These are phyloP conservation scores for Tetrahymena thermophila DNA, from an alignment of 73 alveolate genomes.

Conservation along the genomic window DNA sequence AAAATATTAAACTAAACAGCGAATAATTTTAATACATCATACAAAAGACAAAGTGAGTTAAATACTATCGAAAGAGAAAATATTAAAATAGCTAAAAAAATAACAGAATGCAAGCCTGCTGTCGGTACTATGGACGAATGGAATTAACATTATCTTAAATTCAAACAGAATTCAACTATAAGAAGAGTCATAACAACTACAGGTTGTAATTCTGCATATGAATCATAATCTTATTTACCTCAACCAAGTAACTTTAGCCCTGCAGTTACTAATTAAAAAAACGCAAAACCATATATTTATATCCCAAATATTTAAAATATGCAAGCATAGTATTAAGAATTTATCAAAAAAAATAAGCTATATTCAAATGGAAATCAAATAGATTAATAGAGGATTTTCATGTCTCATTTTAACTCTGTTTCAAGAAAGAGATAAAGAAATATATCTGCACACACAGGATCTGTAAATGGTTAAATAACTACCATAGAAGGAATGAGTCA, in stretches of 20 bases:
- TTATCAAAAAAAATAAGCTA: neutral
- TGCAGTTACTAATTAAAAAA: neutral
- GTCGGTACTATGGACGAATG: neutral
- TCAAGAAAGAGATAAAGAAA: neutral
- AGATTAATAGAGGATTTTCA: neutral
- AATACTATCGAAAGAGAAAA: neutral
- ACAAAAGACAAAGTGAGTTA: neutral
- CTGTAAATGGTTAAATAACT: neutral
- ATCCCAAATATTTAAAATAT: neutral
- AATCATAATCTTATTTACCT: neutral
- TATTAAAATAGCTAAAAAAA: neutral
- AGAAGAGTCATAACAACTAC: neutral
- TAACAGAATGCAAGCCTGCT: neutral
- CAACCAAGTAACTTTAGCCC: neutral
- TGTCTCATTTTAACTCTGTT: neutral
- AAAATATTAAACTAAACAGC: neutral
- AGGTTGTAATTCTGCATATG: neutral
- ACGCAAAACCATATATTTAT: neutral
- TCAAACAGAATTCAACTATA: neutral
- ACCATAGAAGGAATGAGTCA: neutral
- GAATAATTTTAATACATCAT: neutral
- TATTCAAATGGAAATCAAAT: neutral
- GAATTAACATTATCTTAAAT: neutral
- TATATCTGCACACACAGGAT: neutral
- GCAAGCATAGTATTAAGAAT: neutral